Evolutionary conservation across 208 protist genomes (phyloP).

Genomic region (Acanthamoeba castellanii): DNA sequence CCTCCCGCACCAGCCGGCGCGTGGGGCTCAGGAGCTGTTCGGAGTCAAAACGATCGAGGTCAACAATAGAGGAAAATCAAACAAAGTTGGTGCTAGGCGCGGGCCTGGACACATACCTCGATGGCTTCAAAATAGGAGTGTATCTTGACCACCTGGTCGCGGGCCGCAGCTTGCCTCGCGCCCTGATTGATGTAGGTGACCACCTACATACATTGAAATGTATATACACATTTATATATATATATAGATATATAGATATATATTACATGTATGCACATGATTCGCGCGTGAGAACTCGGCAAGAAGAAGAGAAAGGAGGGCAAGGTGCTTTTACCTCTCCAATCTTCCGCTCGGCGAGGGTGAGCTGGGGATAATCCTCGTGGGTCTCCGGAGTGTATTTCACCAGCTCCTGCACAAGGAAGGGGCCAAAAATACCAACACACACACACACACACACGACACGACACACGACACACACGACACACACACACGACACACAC

Average conservation of each 20-base stretch:
- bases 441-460: too few relatives aligned
- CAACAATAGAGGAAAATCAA: too few relatives aligned
- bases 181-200: conserved; percentile 48
- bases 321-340: conserved; percentile 9
- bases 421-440: too few relatives aligned
- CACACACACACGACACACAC: too few relatives aligned
- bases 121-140: conserved; percentile 39
- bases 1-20: conserved; percentile 1
- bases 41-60: too few relatives aligned
- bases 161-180: background rate
- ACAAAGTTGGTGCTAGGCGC: background rate
- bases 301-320: background rate
- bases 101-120: background rate
- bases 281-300: background rate
- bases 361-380: conserved; percentile 22
- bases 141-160: conserved; percentile 36
- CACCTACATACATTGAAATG: background rate
- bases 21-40: conserved; percentile 40
- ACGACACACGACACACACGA: too few relatives aligned
- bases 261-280: too few relatives aligned
- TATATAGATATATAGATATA: too few relatives aligned
- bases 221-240: too few relatives aligned
- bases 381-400: background rate
- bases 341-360: conserved; percentile 30
- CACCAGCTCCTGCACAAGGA: background rate